Evolutionary conservation across 345 rosid genomes (phyloP).

Genomic region (Cardamine resedifolia): DNA sequence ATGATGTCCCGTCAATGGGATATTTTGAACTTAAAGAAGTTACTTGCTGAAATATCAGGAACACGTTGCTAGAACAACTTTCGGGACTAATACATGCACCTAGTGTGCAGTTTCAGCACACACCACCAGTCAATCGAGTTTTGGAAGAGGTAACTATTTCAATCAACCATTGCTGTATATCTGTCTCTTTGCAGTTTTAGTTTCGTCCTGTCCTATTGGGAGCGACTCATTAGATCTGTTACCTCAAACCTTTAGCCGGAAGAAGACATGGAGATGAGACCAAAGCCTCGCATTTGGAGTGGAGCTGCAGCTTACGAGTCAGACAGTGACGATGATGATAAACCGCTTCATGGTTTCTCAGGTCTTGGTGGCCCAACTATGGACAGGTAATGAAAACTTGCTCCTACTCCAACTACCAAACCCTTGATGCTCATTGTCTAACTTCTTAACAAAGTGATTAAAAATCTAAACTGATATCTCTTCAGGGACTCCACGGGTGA

Average conservation of each 20-base stretch:
- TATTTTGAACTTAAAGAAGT: background rate
- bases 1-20: background rate
- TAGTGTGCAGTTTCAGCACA: constrained; percentile 43
- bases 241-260: constrained; percentile 29
- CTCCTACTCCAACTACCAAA: constrained; percentile 9
- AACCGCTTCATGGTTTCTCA: constrained; percentile 43
- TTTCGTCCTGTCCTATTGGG: background rate
- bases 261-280: constrained; percentile 42
- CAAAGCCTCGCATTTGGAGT: constrained; percentile 85
- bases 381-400: constrained; percentile 38
- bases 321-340: constrained; percentile 74
- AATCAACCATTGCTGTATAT: background rate
- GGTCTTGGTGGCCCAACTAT: constrained; percentile 35
- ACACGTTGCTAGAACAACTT: constrained; percentile 42
- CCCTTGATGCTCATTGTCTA: constrained; percentile 14
- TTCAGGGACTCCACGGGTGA: constrained; percentile 38
- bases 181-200: constrained; percentile 22
- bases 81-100: constrained; percentile 40
- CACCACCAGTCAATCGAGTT: constrained; percentile 42
- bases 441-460: background rate
- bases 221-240: constrained; percentile 10
- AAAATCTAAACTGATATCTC: background rate
- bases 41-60: constrained; percentile 39
- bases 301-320: constrained; percentile 68
- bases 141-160: constrained; percentile 31